A percentile compares a stretch with the other conserved stretches of the same genome.
Evolutionary conservation across 495 filamentous ascomycete species (phyloP).

Genomic region (Penicillium canariense): DNA sequence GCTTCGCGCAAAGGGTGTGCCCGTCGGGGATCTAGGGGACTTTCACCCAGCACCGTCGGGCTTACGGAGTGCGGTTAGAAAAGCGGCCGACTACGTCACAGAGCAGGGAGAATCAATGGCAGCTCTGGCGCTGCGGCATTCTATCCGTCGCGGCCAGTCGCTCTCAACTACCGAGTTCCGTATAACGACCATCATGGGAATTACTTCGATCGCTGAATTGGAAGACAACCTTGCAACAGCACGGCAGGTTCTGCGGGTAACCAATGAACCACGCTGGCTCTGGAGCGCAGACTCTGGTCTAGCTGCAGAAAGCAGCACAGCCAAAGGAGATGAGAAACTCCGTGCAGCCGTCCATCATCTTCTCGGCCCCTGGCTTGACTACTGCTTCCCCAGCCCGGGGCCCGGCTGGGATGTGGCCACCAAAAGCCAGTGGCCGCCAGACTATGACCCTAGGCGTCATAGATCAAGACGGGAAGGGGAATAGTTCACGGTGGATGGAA

Average conservation of each 20-base stretch:
- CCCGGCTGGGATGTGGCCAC: conserved; percentile 20
- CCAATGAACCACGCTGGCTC: conserved; percentile 5
- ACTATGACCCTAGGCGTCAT: conserved; percentile 1
- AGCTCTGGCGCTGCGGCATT: conserved; percentile 14
- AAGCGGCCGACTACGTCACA: conserved; percentile 53
- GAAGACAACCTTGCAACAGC: conserved; percentile 18
- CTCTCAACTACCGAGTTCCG: conserved; percentile 13
- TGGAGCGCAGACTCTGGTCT: conserved; percentile 5
- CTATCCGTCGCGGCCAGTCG: conserved; percentile 15
- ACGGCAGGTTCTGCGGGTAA: conserved; percentile 8
- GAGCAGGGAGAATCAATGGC: conserved; percentile 64
- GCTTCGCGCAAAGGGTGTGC: conserved; percentile 67
- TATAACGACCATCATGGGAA: conserved; percentile 21
- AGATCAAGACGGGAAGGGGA: neutral
- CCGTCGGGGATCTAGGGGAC: conserved; percentile 64
- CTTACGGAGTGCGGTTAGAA: conserved; percentile 52
- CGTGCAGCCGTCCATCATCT: conserved; percentile 9
- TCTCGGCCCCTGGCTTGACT: conserved; percentile 14
- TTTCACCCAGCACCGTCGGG: conserved; percentile 74
- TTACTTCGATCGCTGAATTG: conserved; percentile 17
- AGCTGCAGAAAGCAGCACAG: neutral
- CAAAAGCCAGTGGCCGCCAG: conserved; percentile 1
- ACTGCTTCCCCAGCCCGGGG: conserved; percentile 21
- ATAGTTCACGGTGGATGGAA: neutral
- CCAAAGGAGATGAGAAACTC: neutral